Evolutionary conservation across 768 basidiomycete genomes (phyloP).

Genomic region (Psilocybe cubensis): DNA sequence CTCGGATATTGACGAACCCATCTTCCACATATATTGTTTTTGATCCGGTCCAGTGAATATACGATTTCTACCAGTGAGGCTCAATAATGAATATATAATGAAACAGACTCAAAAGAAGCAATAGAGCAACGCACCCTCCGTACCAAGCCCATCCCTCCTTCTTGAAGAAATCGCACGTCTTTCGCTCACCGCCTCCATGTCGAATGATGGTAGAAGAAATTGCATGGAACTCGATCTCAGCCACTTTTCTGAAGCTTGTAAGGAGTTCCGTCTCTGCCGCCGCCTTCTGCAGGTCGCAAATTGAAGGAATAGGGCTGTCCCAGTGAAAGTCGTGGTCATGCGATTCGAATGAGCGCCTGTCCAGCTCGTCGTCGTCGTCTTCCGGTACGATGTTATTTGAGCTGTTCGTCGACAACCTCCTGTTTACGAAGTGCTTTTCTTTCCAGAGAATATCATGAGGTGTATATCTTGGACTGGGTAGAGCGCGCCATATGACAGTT

Average conservation of each 20-base stretch:
- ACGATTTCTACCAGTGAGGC: slow-evolving; percentile 15
- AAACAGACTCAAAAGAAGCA: neutral
- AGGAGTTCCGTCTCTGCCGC: slow-evolving; percentile 3
- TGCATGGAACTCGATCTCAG: slow-evolving; percentile 15
- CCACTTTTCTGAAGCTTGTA: slow-evolving; percentile 11
- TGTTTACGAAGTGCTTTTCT: slow-evolving; percentile 9
- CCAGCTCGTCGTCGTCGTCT: neutral
- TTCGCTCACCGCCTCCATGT: slow-evolving; percentile 14
- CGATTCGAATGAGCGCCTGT: slow-evolving; percentile 7
- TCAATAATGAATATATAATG: neutral
- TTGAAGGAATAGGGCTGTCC: slow-evolving; percentile 10
- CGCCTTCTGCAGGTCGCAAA: slow-evolving; percentile 2
- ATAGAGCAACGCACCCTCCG: slow-evolving; percentile 11
- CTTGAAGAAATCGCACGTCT: slow-evolving; percentile 21
- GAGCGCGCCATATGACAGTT: slow-evolving; percentile 12
- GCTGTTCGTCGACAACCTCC: neutral
- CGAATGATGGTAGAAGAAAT: slow-evolving; percentile 14
- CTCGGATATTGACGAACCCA: slow-evolving; percentile 13
- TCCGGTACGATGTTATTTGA: neutral
- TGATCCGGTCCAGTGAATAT: slow-evolving; percentile 21
- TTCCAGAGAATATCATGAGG: slow-evolving; percentile 10
- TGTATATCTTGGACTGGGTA: slow-evolving; percentile 10
- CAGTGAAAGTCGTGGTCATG: slow-evolving; percentile 18
- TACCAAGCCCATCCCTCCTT: slow-evolving; percentile 21
- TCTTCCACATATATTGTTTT: slow-evolving; percentile 25